Evolutionary conservation across 352 stramenopile species (phyloP).

Genomic region (Globisporangium cystogenes): DNA sequence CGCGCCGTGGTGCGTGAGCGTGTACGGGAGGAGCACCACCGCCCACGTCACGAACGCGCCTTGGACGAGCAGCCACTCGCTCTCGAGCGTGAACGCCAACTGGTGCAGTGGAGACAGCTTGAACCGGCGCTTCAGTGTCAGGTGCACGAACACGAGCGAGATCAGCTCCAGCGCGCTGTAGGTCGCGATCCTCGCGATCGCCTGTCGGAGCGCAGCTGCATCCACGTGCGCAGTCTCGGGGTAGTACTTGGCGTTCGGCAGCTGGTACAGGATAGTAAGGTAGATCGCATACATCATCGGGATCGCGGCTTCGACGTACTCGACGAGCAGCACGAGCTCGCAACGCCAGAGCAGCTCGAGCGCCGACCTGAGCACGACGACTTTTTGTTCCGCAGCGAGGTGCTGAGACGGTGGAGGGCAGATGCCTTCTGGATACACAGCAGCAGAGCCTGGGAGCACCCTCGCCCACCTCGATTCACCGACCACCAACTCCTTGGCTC

Average conservation of each 20-base stretch:
- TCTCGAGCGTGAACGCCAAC: conserved; percentile 6
- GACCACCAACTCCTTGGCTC: too few species aligned
- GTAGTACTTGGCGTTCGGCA: conserved; percentile 12
- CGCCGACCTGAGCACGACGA: not conserved
- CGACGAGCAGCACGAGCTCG: conserved; percentile 8
- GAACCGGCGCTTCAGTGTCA: not conserved
- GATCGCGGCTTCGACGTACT: conserved; percentile 7
- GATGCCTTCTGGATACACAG: too few species aligned
- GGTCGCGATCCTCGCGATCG: not conserved
- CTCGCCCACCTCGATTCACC: too few species aligned
- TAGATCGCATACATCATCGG: conserved; percentile 4
- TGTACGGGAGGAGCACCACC: conserved; percentile 2
- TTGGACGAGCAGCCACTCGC: not conserved
- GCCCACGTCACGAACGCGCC: conserved; percentile 4
- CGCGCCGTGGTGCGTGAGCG: conserved; percentile 1
- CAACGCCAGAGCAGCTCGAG: conserved; percentile 1
- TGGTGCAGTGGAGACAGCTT: conserved; percentile 4
- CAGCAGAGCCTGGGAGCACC: too few species aligned
- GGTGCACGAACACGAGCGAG: conserved; percentile 3
- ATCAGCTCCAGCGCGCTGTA: conserved; percentile 3
- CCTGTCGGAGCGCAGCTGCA: not conserved
- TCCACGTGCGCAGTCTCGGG: not conserved
- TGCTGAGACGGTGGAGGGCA: too few species aligned
- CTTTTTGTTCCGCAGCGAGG: not conserved
- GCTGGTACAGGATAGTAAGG: not conserved